phyloP scores from a whole-genome alignment of 2,329 filamentous ascomycete genomes.

The Periconia sp. region DNA sequence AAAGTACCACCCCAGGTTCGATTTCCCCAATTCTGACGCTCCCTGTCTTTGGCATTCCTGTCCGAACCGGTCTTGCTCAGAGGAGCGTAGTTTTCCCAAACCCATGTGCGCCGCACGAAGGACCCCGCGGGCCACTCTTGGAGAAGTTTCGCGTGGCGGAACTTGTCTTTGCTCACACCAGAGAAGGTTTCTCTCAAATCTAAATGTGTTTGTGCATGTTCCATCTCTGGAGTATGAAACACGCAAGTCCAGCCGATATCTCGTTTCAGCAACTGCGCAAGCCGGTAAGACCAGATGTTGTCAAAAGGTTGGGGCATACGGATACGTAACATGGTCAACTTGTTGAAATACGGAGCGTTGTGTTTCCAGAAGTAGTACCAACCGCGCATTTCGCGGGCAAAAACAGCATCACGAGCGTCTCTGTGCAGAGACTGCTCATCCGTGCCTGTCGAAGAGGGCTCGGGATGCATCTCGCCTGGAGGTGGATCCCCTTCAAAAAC shows the following conservation, averaged over 20 bases:
- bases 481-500: constrained; percentile 7
- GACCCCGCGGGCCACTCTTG: constrained; percentile 3
- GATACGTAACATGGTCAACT: constrained; percentile 17
- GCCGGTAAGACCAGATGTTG: constrained; percentile 13
- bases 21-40: neutral
- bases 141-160: neutral
- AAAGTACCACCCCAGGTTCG: neutral
- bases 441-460: neutral
- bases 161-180: neutral
- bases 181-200: constrained; percentile 4
- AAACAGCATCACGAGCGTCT: constrained; percentile 18
- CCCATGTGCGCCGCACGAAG: constrained; percentile 7
- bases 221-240: constrained; percentile 19
- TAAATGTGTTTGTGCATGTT: constrained; percentile 18
- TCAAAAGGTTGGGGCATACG: constrained; percentile 28
- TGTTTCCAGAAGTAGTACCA: constrained; percentile 30
- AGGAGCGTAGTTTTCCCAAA: neutral
- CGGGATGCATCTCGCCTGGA: constrained; percentile 8
- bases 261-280: constrained; percentile 17
- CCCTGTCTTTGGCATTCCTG: neutral
- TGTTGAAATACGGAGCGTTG: constrained; percentile 17
- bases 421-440: constrained; percentile 2
- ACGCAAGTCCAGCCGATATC: constrained; percentile 19
- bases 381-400: constrained; percentile 21
- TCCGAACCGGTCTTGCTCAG: neutral